A percentile compares a stretch with the other conserved stretches of the same genome.
phyloP scores from a whole-genome alignment of 139 green algal genomes.

The Chlorella sorokiniana region DNA sequence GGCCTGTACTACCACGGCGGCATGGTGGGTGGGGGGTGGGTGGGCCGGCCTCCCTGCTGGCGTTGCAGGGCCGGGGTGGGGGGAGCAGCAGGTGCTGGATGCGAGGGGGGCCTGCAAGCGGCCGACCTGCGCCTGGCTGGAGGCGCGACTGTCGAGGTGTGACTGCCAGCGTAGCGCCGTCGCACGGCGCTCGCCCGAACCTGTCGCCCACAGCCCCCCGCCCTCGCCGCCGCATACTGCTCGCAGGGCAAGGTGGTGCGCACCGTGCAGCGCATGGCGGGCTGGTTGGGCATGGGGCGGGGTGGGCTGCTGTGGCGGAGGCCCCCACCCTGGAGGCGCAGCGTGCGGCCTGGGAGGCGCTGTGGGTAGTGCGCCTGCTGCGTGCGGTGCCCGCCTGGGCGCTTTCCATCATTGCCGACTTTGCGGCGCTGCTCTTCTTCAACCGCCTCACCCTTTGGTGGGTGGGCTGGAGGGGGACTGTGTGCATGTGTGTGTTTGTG shows the following conservation, averaged over 20 bases:
- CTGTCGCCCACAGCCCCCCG: neutral
- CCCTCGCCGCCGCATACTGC: neutral
- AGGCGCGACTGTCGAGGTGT: no score
- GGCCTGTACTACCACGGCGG: conserved; percentile 97
- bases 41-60: neutral
- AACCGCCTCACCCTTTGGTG: conserved; percentile 81
- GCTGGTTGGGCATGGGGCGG: conserved; percentile 59
- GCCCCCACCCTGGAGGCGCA: conserved; percentile 84
- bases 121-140: no score
- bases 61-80: no score
- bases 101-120: no score
- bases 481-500: neutral
- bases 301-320: conserved; percentile 65
- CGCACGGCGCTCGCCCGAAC: no score
- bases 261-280: conserved; percentile 60
- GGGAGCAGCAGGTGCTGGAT: no score
- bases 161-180: no score
- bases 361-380: conserved; percentile 74
- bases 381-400: conserved; percentile 64
- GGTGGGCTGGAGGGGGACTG: neutral
- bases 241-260: conserved; percentile 81
- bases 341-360: conserved; percentile 70
- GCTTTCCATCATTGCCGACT: conserved; percentile 69
- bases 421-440: conserved; percentile 63
- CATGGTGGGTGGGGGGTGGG: conserved; percentile 72